Evolutionary conservation across 176 grass and related monocot genomes (phyloP), one percentile per base, ranked within the genome.

Genomic region (Oryza brachyantha): DNA sequence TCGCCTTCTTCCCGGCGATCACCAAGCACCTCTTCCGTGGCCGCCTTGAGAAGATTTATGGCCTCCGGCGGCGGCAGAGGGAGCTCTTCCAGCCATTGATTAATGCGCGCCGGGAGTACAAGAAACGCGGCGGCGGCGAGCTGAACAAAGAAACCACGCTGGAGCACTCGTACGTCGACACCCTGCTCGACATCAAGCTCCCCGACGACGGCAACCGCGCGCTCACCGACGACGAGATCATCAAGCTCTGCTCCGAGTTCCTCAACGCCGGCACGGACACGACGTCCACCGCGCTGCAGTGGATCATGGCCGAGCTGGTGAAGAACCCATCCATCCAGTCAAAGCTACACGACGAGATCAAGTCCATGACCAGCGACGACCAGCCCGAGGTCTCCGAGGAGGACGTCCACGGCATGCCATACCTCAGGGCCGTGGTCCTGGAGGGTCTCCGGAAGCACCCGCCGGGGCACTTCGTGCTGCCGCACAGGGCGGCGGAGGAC

Each of bases 271-370:
- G 92, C 10, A 94, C 92, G 8, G 92, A 94, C 81, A 88, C 92
- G 16, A 94, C 89, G 10, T 84, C 88, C 38, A 89, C 89, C 3
- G 83, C 83, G 12, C 79, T 91, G 1, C 76, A 89, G 69, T 94
- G 92, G 92, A 94, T 94, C 86, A 94, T 94, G 92, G 92, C 92
- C 10, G 83, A 94, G 39, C 77, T 94, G 24, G 86, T 91, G n/a
- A 91, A 86, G 79, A 86, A 94, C 72, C 88, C 62, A 8, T 5
- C 59, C 7, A 70, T 89, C 19, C 89, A 94, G 7, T 29, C 66
- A 0, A 91, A 79, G 39, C 86, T 94, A 19, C 46, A 80, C 57
- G 10, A 32, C 21, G 92, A 94, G 72, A 78, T 94, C 62, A 78
- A 12, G 1, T 5, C 12, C 5, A 54, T 19, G 14, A 25, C 13